A percentile compares a stretch with the other conserved stretches of the same genome.
phyloP scores from a whole-genome alignment of 345 rosid species.

The Eucalyptus regnans region DNA sequence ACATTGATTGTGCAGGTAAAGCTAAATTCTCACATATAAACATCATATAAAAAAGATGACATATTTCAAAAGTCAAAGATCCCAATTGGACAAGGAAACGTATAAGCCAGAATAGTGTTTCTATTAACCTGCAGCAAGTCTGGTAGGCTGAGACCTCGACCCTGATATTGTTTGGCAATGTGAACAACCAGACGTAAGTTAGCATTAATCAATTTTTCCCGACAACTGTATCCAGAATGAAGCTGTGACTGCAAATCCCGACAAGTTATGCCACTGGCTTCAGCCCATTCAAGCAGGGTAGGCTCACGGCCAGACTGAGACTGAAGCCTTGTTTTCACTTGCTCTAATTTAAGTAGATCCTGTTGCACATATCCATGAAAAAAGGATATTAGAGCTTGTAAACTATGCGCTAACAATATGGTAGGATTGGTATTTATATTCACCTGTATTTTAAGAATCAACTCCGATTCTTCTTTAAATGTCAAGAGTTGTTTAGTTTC shows the following conservation, averaged over 20 bases:
- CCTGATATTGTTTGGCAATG: conserved; percentile 69
- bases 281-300: conserved; percentile 71
- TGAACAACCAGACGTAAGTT: conserved; percentile 83
- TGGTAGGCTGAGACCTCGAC: conserved; percentile 71
- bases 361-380: conserved; percentile 16
- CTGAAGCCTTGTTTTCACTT: conserved; percentile 49
- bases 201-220: conserved; percentile 59
- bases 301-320: conserved; percentile 72
- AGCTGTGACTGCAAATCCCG: conserved; percentile 48
- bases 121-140: conserved; percentile 68
- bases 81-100: not conserved
- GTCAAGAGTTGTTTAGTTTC: conserved; percentile 75
- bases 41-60: not conserved
- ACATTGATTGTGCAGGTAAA: not conserved
- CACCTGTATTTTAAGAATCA: conserved; percentile 63
- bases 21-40: not conserved
- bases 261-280: conserved; percentile 51
- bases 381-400: not conserved
- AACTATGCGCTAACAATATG: not conserved
- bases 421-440: not conserved
- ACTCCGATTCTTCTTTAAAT: conserved; percentile 57
- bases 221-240: conserved; percentile 45
- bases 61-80: not conserved
- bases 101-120: not conserved
- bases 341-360: conserved; percentile 52